Percentiles rank a stretch among this genome's conserved stretches.
Evolutionary conservation across 441 rosid species (phyloP).

Genomic region (Adansonia gregorii): DNA sequence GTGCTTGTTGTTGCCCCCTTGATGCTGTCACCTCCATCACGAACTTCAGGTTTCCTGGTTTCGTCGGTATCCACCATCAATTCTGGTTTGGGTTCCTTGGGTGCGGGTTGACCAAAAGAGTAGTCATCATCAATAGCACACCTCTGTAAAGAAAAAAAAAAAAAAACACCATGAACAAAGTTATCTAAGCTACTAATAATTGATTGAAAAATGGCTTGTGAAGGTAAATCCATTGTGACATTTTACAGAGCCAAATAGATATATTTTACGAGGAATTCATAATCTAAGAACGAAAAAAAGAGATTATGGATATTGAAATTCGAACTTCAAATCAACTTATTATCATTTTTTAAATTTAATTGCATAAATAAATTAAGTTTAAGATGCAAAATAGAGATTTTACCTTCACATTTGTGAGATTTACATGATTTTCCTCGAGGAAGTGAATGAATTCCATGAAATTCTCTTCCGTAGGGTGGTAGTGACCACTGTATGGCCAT

Average conservation of each 20-base stretch:
- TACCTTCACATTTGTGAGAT: slow-evolving; percentile 87
- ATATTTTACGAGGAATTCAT: no score
- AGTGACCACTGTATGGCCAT: slow-evolving; percentile 98
- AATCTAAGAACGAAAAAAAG: no score
- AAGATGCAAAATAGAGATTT: not conserved
- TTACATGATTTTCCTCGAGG: slow-evolving; percentile 64
- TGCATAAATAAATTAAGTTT: no score
- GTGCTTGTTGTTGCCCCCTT: no score
- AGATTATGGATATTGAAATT: not conserved
- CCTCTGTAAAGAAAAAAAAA: slow-evolving; percentile 39
- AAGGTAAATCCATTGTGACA: no score
- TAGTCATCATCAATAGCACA: slow-evolving; percentile 68
- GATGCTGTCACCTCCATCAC: no score
- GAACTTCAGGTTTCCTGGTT: not conserved
- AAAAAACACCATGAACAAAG: not conserved
- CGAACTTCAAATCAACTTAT: not conserved
- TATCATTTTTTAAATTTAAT: no score
- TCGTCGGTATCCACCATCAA: slow-evolving; percentile 14
- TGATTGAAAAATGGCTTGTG: no score
- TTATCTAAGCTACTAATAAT: not conserved
- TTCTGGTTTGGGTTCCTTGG: not conserved
- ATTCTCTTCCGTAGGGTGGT: slow-evolving; percentile 86
- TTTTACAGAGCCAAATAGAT: no score
- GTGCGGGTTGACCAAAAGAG: not conserved
- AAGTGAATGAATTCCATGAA: slow-evolving; percentile 75